Conservation (phyloP, 345 rosid species). For the Alliaria petiolata region DNA sequence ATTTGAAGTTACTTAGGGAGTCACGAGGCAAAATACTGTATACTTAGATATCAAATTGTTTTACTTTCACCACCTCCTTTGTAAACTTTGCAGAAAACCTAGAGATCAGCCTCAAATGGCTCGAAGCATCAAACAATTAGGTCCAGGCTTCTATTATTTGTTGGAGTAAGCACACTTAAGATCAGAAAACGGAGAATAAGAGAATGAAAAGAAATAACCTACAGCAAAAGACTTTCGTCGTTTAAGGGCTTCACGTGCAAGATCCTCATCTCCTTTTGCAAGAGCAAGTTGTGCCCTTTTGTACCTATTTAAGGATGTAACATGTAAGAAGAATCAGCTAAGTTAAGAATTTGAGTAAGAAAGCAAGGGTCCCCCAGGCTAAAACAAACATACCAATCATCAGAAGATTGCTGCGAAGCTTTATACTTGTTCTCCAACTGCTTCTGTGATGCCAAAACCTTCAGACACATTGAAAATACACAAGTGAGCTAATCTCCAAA, state of each 20-base stretch:
- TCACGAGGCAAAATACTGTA: background rate
- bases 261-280: slow-evolving; percentile 71
- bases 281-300: slow-evolving; percentile 76
- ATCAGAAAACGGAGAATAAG: background rate
- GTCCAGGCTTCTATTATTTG: background rate
- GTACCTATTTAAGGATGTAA: slow-evolving; percentile 44
- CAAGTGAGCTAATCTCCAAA: slow-evolving; percentile 14
- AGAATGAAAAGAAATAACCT: slow-evolving; percentile 27
- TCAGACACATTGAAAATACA: slow-evolving; percentile 4
- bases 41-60: background rate
- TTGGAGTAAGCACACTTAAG: background rate
- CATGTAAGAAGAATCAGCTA: slow-evolving; percentile 4
- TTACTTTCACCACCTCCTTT: background rate
- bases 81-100: background rate
- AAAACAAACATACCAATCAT: slow-evolving; percentile 52
- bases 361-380: background rate
- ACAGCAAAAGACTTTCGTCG: slow-evolving; percentile 66
- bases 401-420: slow-evolving; percentile 63
- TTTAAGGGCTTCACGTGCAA: slow-evolving; percentile 81
- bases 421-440: slow-evolving; percentile 68
- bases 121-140: background rate
- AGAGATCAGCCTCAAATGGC: background rate
- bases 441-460: slow-evolving; percentile 83
- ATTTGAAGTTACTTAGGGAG: background rate
- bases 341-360: background rate